Percentiles rank a stretch among this genome's conserved stretches.
These are phyloP conservation scores for Saccharomycopsis fermentans DNA, from an alignment of 805 yeast genomes.

Conservation along the genomic window DNA sequence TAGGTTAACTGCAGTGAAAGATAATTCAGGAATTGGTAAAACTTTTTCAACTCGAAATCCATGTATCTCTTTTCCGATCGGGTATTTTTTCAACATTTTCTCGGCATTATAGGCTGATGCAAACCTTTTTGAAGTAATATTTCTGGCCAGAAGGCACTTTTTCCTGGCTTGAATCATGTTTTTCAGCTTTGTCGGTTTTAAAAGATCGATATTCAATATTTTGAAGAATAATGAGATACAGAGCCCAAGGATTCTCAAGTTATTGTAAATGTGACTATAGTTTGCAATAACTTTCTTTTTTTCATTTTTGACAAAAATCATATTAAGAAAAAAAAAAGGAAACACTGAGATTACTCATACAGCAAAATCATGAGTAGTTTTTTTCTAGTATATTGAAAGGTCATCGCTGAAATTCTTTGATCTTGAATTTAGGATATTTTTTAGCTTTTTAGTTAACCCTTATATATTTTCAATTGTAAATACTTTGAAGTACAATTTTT, in stretches of 20 bases:
- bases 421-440: background rate
- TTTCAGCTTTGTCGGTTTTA: background rate
- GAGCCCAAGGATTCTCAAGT: no score
- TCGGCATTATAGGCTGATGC: conserved; percentile 23
- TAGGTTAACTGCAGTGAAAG: conserved; percentile 67
- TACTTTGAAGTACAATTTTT: background rate
- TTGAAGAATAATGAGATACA: background rate
- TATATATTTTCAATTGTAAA: background rate
- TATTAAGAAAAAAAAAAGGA: background rate
- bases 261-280: no score
- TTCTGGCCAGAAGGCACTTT: background rate
- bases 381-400: background rate
- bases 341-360: background rate
- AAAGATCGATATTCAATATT: background rate
- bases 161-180: background rate
- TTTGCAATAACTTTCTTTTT: no score
- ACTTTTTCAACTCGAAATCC: conserved; percentile 62
- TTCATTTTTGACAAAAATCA: background rate
- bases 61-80: conserved; percentile 49
- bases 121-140: background rate
- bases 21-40: conserved; percentile 68
- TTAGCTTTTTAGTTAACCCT: background rate
- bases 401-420: background rate
- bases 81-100: conserved; percentile 40
- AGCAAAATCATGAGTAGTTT: background rate